These are phyloP conservation scores for Sordariomycetes sp. DNA, from an alignment of 2,329 filamentous ascomycete genomes.

Conservation along the genomic window DNA sequence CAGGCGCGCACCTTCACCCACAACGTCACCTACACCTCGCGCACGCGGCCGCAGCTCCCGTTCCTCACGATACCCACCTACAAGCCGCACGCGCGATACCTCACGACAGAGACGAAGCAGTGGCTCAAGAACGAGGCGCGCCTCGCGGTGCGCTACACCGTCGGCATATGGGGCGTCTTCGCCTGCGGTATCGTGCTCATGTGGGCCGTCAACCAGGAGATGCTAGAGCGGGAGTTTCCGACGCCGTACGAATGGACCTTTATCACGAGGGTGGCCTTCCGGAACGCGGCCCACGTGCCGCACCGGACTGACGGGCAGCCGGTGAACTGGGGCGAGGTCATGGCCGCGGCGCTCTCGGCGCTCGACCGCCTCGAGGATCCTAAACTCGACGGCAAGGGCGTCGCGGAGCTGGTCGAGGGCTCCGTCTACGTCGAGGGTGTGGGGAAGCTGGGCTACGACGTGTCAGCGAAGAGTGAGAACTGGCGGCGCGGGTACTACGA, in stretches of 20 bases:
- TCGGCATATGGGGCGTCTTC: conserved; percentile 51
- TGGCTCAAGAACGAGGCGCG: conserved; percentile 61
- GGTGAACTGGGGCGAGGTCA: conserved; percentile 56
- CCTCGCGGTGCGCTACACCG: conserved; percentile 53
- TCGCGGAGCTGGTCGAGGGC: conserved; percentile 42
- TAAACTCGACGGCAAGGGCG: conserved; percentile 51
- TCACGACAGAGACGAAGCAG: conserved; percentile 64
- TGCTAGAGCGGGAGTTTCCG: conserved; percentile 61
- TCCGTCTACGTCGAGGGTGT: conserved; percentile 39
- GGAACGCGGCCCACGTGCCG: conserved; percentile 48
- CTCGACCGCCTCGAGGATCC: conserved; percentile 58
- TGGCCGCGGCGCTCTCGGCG: conserved; percentile 43
- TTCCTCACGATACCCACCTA: conserved; percentile 34
- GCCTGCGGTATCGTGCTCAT: conserved; percentile 46
- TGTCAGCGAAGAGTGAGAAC: conserved; percentile 62
- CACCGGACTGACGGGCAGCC: conserved; percentile 36
- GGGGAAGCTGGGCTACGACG: conserved; percentile 45
- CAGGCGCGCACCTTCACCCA: conserved; percentile 8
- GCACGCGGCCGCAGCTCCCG: conserved; percentile 29
- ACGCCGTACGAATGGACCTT: conserved; percentile 75
- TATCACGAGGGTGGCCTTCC: conserved; percentile 52
- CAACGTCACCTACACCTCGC: conserved; percentile 8
- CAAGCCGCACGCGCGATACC: conserved; percentile 50
- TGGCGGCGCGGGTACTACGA: conserved; percentile 84
- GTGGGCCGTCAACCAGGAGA: conserved; percentile 59